Percentiles rank a stretch among this genome's conserved stretches.
Evolutionary conservation across 2,329 filamentous ascomycete species (phyloP).

Genomic region (Dactylonectria macrodidyma): DNA sequence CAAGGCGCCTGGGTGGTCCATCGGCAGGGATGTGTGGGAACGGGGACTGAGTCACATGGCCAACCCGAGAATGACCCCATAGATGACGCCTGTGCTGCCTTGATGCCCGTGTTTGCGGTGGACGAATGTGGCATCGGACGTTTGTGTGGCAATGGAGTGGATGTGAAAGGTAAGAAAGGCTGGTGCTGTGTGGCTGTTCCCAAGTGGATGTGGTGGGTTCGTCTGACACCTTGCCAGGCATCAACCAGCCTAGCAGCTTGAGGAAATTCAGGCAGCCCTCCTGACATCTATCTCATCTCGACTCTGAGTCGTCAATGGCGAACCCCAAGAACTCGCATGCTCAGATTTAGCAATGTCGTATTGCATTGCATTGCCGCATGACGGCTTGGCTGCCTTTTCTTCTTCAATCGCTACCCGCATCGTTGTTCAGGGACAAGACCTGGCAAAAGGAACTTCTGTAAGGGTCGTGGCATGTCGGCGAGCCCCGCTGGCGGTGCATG

Average conservation of each 20-base stretch:
- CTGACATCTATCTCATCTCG: not conserved
- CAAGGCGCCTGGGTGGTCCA: not conserved
- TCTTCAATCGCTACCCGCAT: not conserved
- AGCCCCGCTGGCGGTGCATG: constrained; percentile 1
- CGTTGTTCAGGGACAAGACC: not conserved
- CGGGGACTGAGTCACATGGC: not conserved
- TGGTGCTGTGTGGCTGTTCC: not conserved
- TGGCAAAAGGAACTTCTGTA: constrained; percentile 11
- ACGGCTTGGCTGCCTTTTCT: not conserved
- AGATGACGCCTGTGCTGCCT: not conserved
- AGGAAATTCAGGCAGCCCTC: not conserved
- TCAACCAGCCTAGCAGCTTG: not conserved
- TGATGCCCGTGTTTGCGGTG: not conserved
- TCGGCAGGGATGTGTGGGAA: not conserved
- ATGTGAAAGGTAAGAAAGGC: too few relatives aligned
- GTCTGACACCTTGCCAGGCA: constrained; percentile 7
- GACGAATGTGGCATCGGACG: not conserved
- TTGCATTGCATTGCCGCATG: not conserved
- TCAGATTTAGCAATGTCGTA: not conserved
- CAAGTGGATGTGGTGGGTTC: not conserved
- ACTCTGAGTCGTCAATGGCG: not conserved
- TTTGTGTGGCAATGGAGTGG: too few relatives aligned
- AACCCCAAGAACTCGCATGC: not conserved
- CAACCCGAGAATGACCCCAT: not conserved
- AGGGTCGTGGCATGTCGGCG: not conserved